Conservation (phyloP, 495 filamentous ascomycete genomes). For the Apodospora peruviana region DNA sequence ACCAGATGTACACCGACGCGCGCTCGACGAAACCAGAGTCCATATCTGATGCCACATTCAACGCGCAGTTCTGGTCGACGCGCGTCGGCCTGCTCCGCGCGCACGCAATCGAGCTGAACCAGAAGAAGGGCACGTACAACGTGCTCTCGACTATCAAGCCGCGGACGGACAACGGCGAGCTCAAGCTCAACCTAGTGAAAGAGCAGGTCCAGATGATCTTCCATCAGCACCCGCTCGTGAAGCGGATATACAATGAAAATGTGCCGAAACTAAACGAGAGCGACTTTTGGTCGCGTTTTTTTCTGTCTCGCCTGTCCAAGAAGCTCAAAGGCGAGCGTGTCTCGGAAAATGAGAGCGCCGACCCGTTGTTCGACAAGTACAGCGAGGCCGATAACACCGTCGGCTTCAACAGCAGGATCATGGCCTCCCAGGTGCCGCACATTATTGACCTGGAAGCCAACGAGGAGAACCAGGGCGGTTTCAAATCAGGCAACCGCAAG, state of each 20-base stretch:
- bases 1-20: constrained; percentile 76
- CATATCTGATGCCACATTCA: constrained; percentile 69
- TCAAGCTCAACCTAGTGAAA: constrained; percentile 76
- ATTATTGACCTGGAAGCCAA: constrained; percentile 91
- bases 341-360: constrained; percentile 63
- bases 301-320: constrained; percentile 81
- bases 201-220: constrained; percentile 94
- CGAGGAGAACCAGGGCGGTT: constrained; percentile 73
- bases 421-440: constrained; percentile 64
- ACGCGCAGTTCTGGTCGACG: constrained; percentile 88
- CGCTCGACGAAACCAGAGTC: constrained; percentile 72
- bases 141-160: constrained; percentile 88
- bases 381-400: constrained; percentile 60
- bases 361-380: constrained; percentile 80
- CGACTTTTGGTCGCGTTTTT: constrained; percentile 90
- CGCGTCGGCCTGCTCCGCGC: constrained; percentile 78
- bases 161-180: constrained; percentile 65
- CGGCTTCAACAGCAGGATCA: constrained; percentile 42
- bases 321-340: constrained; percentile 86
- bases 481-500: constrained; percentile 69
- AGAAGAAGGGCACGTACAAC: constrained; percentile 84
- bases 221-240: constrained; percentile 84
- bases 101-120: constrained; percentile 81
- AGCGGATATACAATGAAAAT: constrained; percentile 85
- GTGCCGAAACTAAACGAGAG: constrained; percentile 76